These are phyloP conservation scores for Metschnikowia cerradonensis DNA, from an alignment of 805 yeast genomes.

Conservation along the genomic window DNA sequence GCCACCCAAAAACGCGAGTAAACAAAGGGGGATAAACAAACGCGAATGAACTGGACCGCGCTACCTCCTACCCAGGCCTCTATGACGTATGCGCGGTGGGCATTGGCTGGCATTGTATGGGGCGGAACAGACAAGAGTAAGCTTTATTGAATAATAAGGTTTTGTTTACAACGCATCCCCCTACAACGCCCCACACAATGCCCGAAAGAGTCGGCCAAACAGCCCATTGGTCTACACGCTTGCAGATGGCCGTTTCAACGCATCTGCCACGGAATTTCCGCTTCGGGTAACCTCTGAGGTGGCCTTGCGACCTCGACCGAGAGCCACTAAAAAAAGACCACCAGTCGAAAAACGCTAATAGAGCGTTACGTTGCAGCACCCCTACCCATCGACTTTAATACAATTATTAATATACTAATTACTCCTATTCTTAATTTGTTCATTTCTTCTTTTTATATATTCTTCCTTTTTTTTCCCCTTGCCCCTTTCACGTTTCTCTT, in stretches of 20 bases:
- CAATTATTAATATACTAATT: too few relatives aligned
- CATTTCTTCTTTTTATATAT: too few relatives aligned
- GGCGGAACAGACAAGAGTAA: neutral
- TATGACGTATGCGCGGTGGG: neutral
- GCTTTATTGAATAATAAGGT: neutral
- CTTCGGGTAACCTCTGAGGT: neutral
- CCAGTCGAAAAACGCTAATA: too few relatives aligned
- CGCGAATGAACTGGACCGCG: slow-evolving; percentile 10
- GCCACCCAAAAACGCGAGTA: slow-evolving; percentile 8
- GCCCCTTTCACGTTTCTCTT: neutral
- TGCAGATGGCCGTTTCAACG: neutral
- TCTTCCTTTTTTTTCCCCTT: too few relatives aligned
- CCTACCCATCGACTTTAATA: too few relatives aligned
- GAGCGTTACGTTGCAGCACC: too few relatives aligned
- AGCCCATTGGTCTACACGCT: neutral
- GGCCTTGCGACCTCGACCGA: neutral
- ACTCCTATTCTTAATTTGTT: too few relatives aligned
- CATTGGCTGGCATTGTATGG: neutral
- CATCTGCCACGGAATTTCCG: neutral
- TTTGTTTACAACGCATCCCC: neutral
- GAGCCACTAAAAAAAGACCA: neutral
- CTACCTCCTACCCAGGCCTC: neutral
- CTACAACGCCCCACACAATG: neutral
- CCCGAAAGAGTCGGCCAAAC: neutral
- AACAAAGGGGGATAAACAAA: slow-evolving; percentile 20